Evolutionary conservation across 1,139 yeast genomes (phyloP), one percentile per base, ranked within the genome.

Genomic region (Nakaseomyces glabratus): DNA sequence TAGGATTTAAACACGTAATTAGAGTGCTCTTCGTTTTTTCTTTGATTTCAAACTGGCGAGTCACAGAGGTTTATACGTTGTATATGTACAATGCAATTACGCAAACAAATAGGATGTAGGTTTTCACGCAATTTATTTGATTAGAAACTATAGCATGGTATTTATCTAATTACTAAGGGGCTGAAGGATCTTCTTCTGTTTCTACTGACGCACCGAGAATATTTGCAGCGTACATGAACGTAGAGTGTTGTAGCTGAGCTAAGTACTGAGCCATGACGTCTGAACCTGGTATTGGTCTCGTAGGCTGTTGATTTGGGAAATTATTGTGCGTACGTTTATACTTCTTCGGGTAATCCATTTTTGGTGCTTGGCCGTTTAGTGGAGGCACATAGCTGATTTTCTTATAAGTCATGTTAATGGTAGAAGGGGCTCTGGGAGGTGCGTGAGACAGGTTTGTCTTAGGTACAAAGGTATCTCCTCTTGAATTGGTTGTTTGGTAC

Each of bases 261-360:
- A 80, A 62, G 49, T 78, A 80, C 51, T 79, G 86, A 0, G 84
- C 80, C 82, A 80, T 76, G 6, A 79, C 82, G 47, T 76, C 82
- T 1, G 82, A 73, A 3, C 86, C 86, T 6, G 79, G 72, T 9
- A 73, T 65, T 2, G 69, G 57, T 40, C 52, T 58, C 2, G 18
- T 24, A 8, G 24, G 22, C 11, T 29, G 33, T 21, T 14, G 33
- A 20, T 21, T 20, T 7, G 19, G 24, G 18, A 12, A 29, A 4
- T 19, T 19, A 21, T 22, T 20, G 10, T 24, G 25, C 13, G 34
- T 12, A n/a, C 20, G 23, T 20, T 28, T 31, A 5, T n/a, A 20
- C 39, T 9, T 36, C 41, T 5, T 36, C 41, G 13, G 34, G 38
- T 13, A 18, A 15, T 23, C 10, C 11, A 17, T 13, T 14, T 32